phyloP scores from a whole-genome alignment of 768 basidiomycete genomes.

The Chalciporus chontae region DNA sequence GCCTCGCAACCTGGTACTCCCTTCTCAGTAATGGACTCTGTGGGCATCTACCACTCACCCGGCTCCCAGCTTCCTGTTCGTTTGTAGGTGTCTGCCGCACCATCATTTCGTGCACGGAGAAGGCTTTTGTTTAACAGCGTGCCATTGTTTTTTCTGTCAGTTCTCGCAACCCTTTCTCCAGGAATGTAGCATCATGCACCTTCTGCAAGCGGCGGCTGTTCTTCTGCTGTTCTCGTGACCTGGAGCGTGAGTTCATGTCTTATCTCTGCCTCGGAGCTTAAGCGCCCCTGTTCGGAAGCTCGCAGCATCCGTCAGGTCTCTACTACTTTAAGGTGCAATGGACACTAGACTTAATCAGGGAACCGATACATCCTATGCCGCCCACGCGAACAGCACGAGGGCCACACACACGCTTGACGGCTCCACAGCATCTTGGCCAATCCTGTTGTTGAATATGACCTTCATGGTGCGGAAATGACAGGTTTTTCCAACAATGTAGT shows the following conservation, averaged over 20 bases:
- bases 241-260: slow-evolving; percentile 5
- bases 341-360: slow-evolving; percentile 8
- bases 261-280: slow-evolving; percentile 29
- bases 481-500: slow-evolving; percentile 6
- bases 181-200: neutral
- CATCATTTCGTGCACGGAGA: neutral
- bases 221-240: slow-evolving; percentile 13
- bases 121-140: neutral
- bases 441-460: neutral
- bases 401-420: slow-evolving; percentile 6
- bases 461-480: neutral
- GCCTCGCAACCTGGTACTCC: slow-evolving; percentile 6
- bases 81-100: neutral
- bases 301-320: slow-evolving; percentile 3
- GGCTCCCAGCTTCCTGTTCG: neutral
- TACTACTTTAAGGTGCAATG: slow-evolving; percentile 4
- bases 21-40: neutral
- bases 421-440: slow-evolving; percentile 18
- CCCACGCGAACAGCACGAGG: slow-evolving; percentile 21
- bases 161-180: neutral
- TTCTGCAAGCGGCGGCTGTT: slow-evolving; percentile 7
- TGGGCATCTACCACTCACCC: neutral
- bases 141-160: neutral
- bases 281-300: slow-evolving; percentile 27
- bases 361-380: slow-evolving; percentile 5